A percentile compares a stretch with the other conserved stretches of the same genome.
Conservation (phyloP, 129 eudicot genomes). For the Lactuca sativa region DNA sequence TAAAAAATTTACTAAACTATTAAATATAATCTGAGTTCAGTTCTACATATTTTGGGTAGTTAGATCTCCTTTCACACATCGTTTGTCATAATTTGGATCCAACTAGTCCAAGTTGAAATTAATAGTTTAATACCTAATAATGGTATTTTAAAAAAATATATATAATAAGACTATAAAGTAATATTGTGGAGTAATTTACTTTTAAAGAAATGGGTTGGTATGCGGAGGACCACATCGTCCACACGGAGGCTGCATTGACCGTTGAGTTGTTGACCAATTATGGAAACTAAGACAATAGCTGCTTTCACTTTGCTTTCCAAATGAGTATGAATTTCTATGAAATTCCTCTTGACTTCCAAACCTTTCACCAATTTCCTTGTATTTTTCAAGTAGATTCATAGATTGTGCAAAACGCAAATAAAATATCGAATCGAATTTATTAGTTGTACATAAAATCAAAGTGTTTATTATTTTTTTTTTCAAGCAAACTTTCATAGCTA, state of each 20-base stretch:
- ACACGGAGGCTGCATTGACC: neutral
- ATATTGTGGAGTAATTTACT: too few species aligned
- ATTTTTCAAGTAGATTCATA: neutral
- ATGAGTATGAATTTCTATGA: conserved; percentile 9
- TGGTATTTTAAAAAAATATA: too few species aligned
- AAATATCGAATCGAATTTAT: too few species aligned
- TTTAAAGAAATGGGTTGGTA: neutral
- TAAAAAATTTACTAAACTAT: too few species aligned
- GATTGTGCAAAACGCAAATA: neutral
- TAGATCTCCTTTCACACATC: neutral
- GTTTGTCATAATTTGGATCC: neutral
- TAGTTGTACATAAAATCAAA: too few species aligned
- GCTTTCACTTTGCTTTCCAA: neutral
- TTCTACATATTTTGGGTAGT: neutral
- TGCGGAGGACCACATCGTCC: neutral
- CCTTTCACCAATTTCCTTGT: neutral
- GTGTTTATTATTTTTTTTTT: too few species aligned
- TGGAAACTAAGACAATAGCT: neutral
- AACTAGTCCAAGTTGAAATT: too few species aligned
- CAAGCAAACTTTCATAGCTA: too few species aligned
- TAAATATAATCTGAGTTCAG: too few species aligned
- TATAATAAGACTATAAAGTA: neutral
- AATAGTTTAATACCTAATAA: too few species aligned
- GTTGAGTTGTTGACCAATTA: neutral
- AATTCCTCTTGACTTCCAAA: conserved; percentile 15